Base-by-base conservation (phyloP, 2,329 filamentous ascomycete genomes). In the Fusarium avenaceum region DNA sequence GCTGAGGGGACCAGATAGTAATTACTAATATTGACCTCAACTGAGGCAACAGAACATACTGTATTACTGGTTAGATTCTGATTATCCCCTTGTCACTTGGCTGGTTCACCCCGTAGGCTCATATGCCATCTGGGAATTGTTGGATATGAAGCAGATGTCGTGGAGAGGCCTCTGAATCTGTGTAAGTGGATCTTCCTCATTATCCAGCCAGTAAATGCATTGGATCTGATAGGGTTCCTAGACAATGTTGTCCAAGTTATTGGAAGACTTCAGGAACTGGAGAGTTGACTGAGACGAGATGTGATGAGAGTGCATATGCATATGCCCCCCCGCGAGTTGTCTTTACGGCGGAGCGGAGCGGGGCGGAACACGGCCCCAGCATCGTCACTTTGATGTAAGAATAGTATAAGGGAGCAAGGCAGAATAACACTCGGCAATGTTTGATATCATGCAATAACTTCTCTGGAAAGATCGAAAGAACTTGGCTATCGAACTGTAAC, bases 341-440 rank as follows among this genome's bases (percentile, higher is more conserved):
- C 28, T 30, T 11, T 11, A 30, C 28, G 28, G 28, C 28, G 28
- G 28, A 30, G 70, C 70, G 67, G 67, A 39, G 70, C 70, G 68
- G 70, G 24, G 68, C 60, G 70, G 70, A 13, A 59, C 58, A 57
- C n/a, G 44, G 42, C 30, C n/a, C 14, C 19, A 20, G 22, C 33
- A 38, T n/a, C 14, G 30, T 33, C n/a, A 38, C 35, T n/a, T 10
- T 8, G 15, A 53, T 39, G 10, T n/a, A 38, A 43, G 26, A 43
- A 48, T 38, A 53, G 17, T 19, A 38, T 19, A 38, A n/a, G 17
- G 4, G 35, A n/a, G 3, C 17, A 38, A n/a, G 17, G 17, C 9
- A 33, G 50, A 43, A 65, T 33, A 38, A 40, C 52, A 17, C 50
- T 53, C 32, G 48, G 40, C 40, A 55, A 55, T 45, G 38, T 28